These are phyloP conservation scores for Aspergillus quadricinctus DNA, from an alignment of 2,329 filamentous ascomycete genomes.

Conservation along the genomic window DNA sequence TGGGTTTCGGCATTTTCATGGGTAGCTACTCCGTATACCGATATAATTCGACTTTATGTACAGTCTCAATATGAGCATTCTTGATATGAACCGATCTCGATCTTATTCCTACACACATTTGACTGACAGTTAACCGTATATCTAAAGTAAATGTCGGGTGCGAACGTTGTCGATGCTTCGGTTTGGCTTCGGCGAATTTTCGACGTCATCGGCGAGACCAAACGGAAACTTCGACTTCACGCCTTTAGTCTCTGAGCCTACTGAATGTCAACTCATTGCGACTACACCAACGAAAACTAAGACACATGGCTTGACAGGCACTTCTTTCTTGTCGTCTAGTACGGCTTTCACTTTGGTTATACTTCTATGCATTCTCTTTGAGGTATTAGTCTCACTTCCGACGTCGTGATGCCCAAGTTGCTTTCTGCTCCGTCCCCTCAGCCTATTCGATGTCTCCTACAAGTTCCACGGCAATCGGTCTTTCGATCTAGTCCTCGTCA, in stretches of 20 bases:
- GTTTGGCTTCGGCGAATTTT: neutral
- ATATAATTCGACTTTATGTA: neutral
- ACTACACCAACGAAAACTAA: neutral
- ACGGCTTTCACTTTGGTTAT: slow-evolving; percentile 3
- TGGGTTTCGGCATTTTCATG: neutral
- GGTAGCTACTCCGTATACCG: neutral
- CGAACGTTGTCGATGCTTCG: neutral
- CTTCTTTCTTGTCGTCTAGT: slow-evolving; percentile 3
- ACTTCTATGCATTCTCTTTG: neutral
- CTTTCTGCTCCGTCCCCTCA: slow-evolving; percentile 7
- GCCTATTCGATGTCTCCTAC: slow-evolving; percentile 6
- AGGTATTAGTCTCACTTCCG: neutral
- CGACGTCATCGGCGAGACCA: slow-evolving; percentile 5
- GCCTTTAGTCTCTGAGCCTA: neutral
- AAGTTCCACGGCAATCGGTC: slow-evolving; percentile 1
- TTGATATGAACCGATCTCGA: neutral
- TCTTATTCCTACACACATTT: too few relatives aligned
- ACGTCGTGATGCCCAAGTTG: slow-evolving; percentile 26
- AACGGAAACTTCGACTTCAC: neutral
- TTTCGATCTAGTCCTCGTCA: slow-evolving; percentile 13
- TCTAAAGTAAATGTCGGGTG: too few relatives aligned
- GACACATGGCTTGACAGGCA: slow-evolving; percentile 4
- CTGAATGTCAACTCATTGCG: neutral
- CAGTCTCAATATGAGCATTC: neutral
- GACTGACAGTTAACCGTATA: too few relatives aligned